phyloP scores from a whole-genome alignment of 352 stramenopile species.

The Pythium brachiatum region DNA sequence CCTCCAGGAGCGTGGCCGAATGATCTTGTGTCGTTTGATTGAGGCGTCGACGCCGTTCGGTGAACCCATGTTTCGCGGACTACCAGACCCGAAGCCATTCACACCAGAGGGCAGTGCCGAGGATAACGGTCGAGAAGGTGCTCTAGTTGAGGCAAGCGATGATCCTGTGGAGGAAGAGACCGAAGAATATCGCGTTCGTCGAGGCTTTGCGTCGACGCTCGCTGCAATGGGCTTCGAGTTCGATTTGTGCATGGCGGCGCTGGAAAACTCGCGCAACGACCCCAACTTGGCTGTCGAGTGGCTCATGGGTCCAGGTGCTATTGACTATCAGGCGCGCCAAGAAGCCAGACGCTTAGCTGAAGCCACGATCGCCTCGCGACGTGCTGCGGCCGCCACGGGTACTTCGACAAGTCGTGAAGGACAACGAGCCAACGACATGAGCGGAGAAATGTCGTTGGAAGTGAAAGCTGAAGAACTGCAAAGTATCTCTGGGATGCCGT shows the following conservation, averaged over 20 bases:
- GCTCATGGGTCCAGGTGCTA: constrained; percentile 76
- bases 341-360: constrained; percentile 51
- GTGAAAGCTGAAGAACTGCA: constrained; percentile 69
- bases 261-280: constrained; percentile 80
- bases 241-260: constrained; percentile 80
- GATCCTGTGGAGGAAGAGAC: constrained; percentile 73
- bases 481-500: constrained; percentile 75
- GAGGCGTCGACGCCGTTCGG: constrained; percentile 80
- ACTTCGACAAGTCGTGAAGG: background rate
- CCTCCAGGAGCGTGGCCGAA: constrained; percentile 77
- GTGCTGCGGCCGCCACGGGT: constrained; percentile 14
- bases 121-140: constrained; percentile 1
- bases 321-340: constrained; percentile 71
- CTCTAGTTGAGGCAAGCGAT: constrained; percentile 33
- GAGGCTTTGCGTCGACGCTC: constrained; percentile 77
- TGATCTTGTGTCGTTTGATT: constrained; percentile 83
- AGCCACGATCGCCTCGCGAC: constrained; percentile 35
- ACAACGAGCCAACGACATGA: background rate
- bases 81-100: constrained; percentile 55
- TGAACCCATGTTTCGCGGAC: constrained; percentile 68
- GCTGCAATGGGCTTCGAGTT: constrained; percentile 89
- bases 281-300: constrained; percentile 84
- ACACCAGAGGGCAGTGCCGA: constrained; percentile 1
- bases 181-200: constrained; percentile 63
- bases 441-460: constrained; percentile 36